phyloP scores from a whole-genome alignment of 345 rosid species.

The Acer campestre region DNA sequence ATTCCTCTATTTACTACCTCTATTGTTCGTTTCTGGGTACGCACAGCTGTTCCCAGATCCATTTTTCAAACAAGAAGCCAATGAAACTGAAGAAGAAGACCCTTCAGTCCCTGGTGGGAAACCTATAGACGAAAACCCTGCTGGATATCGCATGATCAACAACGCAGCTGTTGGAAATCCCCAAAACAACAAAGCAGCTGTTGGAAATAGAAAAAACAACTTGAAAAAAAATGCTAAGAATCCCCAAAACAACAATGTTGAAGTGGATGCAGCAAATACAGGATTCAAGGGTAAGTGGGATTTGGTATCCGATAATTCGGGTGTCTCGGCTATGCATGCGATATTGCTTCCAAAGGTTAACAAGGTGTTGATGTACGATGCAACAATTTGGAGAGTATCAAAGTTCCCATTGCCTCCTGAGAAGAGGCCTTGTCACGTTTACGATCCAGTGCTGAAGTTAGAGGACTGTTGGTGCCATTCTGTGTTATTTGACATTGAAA shows the following conservation, averaged over 20 bases:
- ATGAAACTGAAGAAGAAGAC: too few species aligned
- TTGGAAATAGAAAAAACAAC: too few species aligned
- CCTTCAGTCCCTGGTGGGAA: too few species aligned
- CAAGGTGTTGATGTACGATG: constrained; percentile 70
- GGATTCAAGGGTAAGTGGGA: constrained; percentile 62
- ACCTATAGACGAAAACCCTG: too few species aligned
- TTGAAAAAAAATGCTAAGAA: not conserved
- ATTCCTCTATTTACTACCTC: constrained; percentile 17
- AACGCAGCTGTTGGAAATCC: too few species aligned
- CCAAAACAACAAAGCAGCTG: too few species aligned
- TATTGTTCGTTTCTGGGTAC: constrained; percentile 23
- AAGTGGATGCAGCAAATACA: not conserved
- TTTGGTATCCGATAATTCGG: constrained; percentile 51
- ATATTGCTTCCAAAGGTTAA: constrained; percentile 65
- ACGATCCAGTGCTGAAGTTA: constrained; percentile 18
- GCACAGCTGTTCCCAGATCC: not conserved
- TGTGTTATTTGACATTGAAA: constrained; percentile 48
- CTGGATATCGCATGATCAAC: too few species aligned
- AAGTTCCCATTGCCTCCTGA: constrained; percentile 29
- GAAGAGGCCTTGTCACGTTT: constrained; percentile 41
- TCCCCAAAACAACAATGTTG: not conserved
- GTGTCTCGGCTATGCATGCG: constrained; percentile 87
- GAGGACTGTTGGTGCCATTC: constrained; percentile 78
- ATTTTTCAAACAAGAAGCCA: too few species aligned
- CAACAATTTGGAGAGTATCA: constrained; percentile 69